Percentiles rank a stretch among this genome's conserved stretches.
These are phyloP conservation scores for Hordeum pubiflorum DNA, from an alignment of 202 grass and related monocot genomes.

Conservation along the genomic window DNA sequence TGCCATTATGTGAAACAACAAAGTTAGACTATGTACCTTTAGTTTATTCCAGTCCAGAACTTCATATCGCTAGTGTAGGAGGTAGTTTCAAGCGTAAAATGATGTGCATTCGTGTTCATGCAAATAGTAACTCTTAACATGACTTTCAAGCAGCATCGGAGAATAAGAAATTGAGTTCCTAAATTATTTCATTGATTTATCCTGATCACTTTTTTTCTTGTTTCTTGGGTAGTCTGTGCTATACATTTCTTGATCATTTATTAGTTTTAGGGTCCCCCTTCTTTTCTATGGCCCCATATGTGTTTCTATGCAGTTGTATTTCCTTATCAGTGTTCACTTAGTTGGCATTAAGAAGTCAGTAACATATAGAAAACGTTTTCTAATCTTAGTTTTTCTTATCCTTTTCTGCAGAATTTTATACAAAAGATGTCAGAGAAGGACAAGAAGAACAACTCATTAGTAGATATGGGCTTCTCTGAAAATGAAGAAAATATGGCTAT, in stretches of 20 bases:
- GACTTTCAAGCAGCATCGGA: background rate
- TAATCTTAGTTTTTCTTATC: background rate
- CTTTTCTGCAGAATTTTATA: conserved; percentile 52
- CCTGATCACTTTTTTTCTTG: background rate
- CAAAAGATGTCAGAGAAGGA: conserved; percentile 47
- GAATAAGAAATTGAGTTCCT: background rate
- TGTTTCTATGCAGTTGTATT: background rate
- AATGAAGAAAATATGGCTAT: conserved; percentile 47
- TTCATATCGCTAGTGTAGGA: background rate
- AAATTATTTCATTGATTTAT: background rate
- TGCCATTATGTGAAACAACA: background rate
- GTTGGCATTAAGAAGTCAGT: background rate
- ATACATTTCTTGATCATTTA: background rate
- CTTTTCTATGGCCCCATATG: background rate
- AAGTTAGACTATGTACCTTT: conserved; percentile 9
- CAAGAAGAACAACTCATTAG: conserved; percentile 40
- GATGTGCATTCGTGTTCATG: background rate
- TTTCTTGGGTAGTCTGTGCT: background rate
- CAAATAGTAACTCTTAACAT: background rate
- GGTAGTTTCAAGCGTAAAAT: background rate
- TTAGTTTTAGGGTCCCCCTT: background rate
- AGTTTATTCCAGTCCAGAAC: background rate
- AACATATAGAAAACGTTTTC: background rate
- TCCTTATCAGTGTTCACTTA: background rate
- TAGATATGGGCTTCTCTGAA: conserved; percentile 62